A percentile compares a stretch with the other conserved stretches of the same genome.
Conservation (phyloP, 179 eudicot species). For the Camellia oleifera region DNA sequence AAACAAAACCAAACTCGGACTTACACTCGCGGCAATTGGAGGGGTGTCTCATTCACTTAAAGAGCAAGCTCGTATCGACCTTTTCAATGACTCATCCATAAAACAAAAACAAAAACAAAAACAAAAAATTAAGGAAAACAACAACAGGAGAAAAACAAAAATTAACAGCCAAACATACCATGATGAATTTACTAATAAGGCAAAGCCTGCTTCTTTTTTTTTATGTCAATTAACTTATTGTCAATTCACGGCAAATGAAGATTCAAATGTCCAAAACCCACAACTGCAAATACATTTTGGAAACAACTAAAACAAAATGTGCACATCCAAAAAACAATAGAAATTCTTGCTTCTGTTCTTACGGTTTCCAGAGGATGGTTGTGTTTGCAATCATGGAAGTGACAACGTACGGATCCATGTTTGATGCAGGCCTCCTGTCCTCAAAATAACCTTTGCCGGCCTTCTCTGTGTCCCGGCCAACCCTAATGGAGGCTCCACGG, state of each 20-base stretch:
- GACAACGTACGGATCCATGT: constrained; percentile 74
- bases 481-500: constrained; percentile 42
- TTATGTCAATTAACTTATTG: too few species aligned
- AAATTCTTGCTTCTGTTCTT: not conserved
- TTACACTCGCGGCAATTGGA: too few species aligned
- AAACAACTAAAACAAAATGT: not conserved
- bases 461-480: constrained; percentile 43
- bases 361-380: constrained; percentile 65
- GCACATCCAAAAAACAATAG: not conserved
- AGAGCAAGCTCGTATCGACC: too few species aligned
- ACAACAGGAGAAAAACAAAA: too few species aligned
- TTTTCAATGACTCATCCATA: too few species aligned
- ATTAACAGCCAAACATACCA: too few species aligned
- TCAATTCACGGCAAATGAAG: not conserved
- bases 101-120: too few species aligned
- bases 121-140: too few species aligned
- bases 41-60: too few species aligned
- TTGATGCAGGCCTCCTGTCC: constrained; percentile 83
- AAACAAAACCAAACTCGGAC: too few species aligned
- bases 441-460: constrained; percentile 63
- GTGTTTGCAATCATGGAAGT: constrained; percentile 86
- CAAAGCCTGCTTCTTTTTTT: too few species aligned
- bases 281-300: not conserved
- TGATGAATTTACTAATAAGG: too few species aligned
- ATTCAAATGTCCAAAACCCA: not conserved